Conservation (phyloP, 306 rosid species). For the Trichosanthes cucumerina region DNA sequence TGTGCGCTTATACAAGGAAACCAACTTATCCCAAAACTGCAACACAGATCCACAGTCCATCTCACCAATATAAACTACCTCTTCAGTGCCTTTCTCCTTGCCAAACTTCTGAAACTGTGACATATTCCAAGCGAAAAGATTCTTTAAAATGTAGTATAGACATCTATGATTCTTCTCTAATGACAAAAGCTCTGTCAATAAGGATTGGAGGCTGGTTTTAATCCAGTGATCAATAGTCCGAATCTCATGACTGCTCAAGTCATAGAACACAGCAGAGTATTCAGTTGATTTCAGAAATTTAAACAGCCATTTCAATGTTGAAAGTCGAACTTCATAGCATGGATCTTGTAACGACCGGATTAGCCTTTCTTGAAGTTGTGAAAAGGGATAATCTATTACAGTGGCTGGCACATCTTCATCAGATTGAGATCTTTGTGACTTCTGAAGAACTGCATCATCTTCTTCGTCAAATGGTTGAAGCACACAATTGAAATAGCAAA, state of each 20-base stretch:
- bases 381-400: conserved; percentile 32
- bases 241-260: conserved; percentile 34
- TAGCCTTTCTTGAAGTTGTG: conserved; percentile 56
- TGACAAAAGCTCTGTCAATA: conserved; percentile 48
- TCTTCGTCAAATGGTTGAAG: conserved; percentile 54
- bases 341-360: conserved; percentile 64
- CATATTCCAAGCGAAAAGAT: conserved; percentile 62
- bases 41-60: conserved; percentile 56
- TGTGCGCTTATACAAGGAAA: conserved; percentile 43
- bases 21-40: conserved; percentile 66
- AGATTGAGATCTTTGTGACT: conserved; percentile 25
- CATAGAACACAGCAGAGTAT: conserved; percentile 29
- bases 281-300: conserved; percentile 57
- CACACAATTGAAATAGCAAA: conserved; percentile 73
- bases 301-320: conserved; percentile 83
- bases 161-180: conserved; percentile 68
- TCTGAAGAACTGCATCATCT: conserved; percentile 22
- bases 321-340: conserved; percentile 78
- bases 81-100: conserved; percentile 24
- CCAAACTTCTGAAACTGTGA: conserved; percentile 49
- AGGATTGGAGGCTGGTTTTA: conserved; percentile 45
- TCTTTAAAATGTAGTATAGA: conserved; percentile 59
- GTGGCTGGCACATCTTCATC: conserved; percentile 29
- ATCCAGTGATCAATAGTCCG: conserved; percentile 46
- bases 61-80: conserved; percentile 45